These are phyloP conservation scores for Colletotrichum higginsianum DNA, from an alignment of 2,329 filamentous ascomycete genomes.

Conservation along the genomic window DNA sequence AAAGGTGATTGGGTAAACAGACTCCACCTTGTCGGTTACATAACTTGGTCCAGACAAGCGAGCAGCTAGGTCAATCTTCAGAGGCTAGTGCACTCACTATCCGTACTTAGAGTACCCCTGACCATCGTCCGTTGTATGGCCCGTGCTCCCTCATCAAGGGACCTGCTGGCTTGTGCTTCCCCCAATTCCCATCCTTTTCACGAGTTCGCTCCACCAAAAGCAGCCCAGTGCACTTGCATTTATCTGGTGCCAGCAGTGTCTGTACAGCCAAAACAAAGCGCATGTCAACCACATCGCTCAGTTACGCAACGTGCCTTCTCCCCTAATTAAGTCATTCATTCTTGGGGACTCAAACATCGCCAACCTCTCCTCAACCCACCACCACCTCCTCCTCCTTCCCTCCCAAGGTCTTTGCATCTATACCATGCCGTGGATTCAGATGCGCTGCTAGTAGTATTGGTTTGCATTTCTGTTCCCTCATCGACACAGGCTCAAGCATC, in stretches of 20 bases:
- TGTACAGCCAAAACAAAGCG: slow-evolving; percentile 28
- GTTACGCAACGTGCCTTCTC: slow-evolving; percentile 40
- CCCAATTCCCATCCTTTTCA: slow-evolving; percentile 8
- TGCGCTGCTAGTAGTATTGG: slow-evolving; percentile 36
- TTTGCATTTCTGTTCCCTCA: slow-evolving; percentile 26
- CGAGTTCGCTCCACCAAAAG: not conserved
- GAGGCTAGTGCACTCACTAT: not conserved
- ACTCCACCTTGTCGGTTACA: slow-evolving; percentile 10
- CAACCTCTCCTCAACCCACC: slow-evolving; percentile 17
- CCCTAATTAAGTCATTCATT: slow-evolving; percentile 39
- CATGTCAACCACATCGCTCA: slow-evolving; percentile 33
- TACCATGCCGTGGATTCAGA: slow-evolving; percentile 33
- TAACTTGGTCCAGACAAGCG: slow-evolving; percentile 11
- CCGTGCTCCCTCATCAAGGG: slow-evolving; percentile 29
- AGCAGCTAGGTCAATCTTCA: slow-evolving; percentile 1
- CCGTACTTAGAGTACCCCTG: not conserved
- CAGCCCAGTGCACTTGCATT: slow-evolving; percentile 8
- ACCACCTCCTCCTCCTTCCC: not conserved
- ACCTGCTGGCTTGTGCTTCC: slow-evolving; percentile 19
- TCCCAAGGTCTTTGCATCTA: slow-evolving; percentile 26
- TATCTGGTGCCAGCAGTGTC: slow-evolving; percentile 14
- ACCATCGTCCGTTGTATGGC: slow-evolving; percentile 13
- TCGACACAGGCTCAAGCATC: slow-evolving; percentile 27
- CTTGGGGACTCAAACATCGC: slow-evolving; percentile 32
- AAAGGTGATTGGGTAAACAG: slow-evolving; percentile 5